These are phyloP conservation scores for Chytriomyces sp. DNA, from an alignment of 192 early-diverging fungal genomes.

Conservation along the genomic window DNA sequence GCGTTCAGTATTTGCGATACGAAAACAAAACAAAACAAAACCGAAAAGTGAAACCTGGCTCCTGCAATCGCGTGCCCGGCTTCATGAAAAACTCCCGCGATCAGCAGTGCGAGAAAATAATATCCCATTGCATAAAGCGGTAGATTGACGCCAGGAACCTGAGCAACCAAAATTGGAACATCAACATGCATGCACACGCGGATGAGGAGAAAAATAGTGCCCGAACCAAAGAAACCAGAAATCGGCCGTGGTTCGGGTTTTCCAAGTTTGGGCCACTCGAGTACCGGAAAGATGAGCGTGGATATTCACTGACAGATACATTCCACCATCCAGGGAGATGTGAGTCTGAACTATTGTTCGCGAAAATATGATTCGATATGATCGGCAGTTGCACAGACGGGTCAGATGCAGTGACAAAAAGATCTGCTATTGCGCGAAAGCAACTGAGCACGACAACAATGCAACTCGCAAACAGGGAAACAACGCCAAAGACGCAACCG, in stretches of 20 bases:
- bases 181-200: neutral
- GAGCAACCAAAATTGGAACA: neutral
- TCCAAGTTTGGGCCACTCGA: slow-evolving; percentile 29
- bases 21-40: no score
- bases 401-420: neutral
- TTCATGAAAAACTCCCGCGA: slow-evolving; percentile 74
- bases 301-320: neutral
- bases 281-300: slow-evolving; percentile 19
- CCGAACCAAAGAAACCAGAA: slow-evolving; percentile 70
- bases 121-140: slow-evolving; percentile 70
- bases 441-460: neutral
- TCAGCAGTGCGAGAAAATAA: slow-evolving; percentile 65
- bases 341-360: neutral
- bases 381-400: neutral
- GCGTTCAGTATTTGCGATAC: neutral
- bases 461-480: neutral
- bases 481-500: neutral
- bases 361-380: neutral
- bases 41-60: slow-evolving; percentile 50
- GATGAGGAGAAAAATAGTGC: neutral
- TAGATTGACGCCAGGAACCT: slow-evolving; percentile 80
- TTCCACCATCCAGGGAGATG: neutral
- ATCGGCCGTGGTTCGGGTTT: slow-evolving; percentile 41
- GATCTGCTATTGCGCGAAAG: neutral
- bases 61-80: slow-evolving; percentile 77